Evolutionary conservation across 2,329 filamentous ascomycete species (phyloP).

Genomic region (Pestalotiopsis sp.): DNA sequence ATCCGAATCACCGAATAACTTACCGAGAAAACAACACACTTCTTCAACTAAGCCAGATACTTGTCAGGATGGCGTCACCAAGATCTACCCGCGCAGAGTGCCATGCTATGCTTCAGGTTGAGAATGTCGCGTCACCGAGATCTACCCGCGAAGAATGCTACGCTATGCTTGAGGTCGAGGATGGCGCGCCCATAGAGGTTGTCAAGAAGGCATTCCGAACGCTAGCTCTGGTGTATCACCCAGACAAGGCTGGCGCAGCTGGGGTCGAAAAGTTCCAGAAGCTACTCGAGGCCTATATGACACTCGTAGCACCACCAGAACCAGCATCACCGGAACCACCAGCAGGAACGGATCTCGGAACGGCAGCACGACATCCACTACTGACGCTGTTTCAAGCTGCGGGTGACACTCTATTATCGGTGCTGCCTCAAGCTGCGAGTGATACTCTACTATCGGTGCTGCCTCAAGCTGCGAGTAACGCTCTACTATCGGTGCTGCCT

Average conservation of each 20-base stretch:
- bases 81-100: background rate
- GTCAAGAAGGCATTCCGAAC: background rate
- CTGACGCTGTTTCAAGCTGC: too few species aligned
- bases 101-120: background rate
- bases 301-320: background rate
- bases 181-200: background rate
- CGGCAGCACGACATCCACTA: too few species aligned
- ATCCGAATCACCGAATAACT: too few species aligned
- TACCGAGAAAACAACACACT: too few species aligned
- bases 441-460: too few species aligned
- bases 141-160: background rate
- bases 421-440: too few species aligned
- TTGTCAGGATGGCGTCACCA: background rate
- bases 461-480: too few species aligned
- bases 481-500: too few species aligned
- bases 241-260: background rate
- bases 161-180: background rate
- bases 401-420: too few species aligned
- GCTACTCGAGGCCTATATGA: background rate
- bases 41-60: too few species aligned
- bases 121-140: background rate
- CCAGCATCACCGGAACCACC: background rate
- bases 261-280: background rate
- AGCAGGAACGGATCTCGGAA: background rate
- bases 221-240: background rate